Evolutionary conservation across 164 flowering plant genomes (phyloP), one percentile per base, ranked within the genome.

Genomic region (Aristolochia fimbriata): DNA sequence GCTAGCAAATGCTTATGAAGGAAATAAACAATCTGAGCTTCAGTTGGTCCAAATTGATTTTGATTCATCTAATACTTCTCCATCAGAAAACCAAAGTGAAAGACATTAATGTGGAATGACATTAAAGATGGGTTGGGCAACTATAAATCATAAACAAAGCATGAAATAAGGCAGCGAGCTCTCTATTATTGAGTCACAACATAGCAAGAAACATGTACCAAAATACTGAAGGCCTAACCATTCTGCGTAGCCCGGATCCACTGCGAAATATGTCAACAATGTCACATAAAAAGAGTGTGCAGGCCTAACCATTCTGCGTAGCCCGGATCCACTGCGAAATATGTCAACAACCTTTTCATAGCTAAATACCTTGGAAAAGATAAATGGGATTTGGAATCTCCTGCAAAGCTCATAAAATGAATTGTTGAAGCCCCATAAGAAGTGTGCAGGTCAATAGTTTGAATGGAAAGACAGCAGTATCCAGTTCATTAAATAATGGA

Each of bases 181-280:
- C 1, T 22, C 7, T 1, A 50, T 8, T 9, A 0, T 50, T 50
- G 53, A 50, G 53, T 22, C 14, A n/a, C 30, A 23, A 52, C 15
- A 47, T n/a, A 47, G 17, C 15, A 15, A 47, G 5, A 31, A 27
- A 23, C 54, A 47, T 21, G 47, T 49, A 52, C 19, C 2, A 48
- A 47, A 48, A 37, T 19, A 48, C 17, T 17, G 33, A 19, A 51
- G 23, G 45, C 77, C 91, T 75, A 15, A 91, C 99, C 99, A 94
- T 71, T 88, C 97, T 16, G 93, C 88, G 51, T 91, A 94, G 61
- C 99, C 96, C 50, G 99, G 99, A 77, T 94, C 99, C 63, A 94
- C 99, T 2, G 99, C 91, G 72, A 94, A 94, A 65, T 47, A 94
- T 91, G 71, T 94, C 90, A 64, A 94, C 97, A 72, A 85, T 80